phyloP scores from a whole-genome alignment of 2,329 filamentous ascomycete species.

The Aschersonia sp. region DNA sequence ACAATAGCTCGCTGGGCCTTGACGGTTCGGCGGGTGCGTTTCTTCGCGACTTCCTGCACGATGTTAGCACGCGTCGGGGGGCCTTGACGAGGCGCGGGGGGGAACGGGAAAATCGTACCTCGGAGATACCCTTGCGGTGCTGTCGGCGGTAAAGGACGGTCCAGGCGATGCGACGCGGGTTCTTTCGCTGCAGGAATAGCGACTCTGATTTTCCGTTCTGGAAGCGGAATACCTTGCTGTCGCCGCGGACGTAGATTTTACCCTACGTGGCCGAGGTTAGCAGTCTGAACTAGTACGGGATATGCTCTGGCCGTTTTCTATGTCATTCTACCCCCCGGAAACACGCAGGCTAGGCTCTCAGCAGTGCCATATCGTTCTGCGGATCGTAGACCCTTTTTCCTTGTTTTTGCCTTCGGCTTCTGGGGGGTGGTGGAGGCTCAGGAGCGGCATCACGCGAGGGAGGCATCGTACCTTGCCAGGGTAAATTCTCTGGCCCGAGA shows the following conservation, averaged over 20 bases:
- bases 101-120: constrained; percentile 51
- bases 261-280: constrained; percentile 40
- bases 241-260: constrained; percentile 98
- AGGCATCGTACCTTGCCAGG: constrained; percentile 46
- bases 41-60: constrained; percentile 94
- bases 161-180: constrained; percentile 98
- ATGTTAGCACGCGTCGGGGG: no score
- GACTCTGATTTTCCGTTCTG: constrained; percentile 99
- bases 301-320: neutral
- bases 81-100: no score
- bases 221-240: constrained; percentile 99
- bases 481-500: constrained; percentile 54
- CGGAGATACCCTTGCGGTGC: constrained; percentile 99
- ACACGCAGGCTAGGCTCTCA: no score
- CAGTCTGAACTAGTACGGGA: neutral
- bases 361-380: no score
- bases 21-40: constrained; percentile 94
- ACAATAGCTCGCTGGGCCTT: constrained; percentile 99
- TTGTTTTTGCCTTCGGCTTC: no score
- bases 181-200: constrained; percentile 99
- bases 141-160: constrained; percentile 95
- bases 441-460: neutral
- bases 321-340: no score
- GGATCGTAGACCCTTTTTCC: no score
- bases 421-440: neutral